Percentiles rank a stretch among this genome's conserved stretches.
Evolutionary conservation across 106 monocot species (phyloP).

Genomic region (Allium fistulosum): DNA sequence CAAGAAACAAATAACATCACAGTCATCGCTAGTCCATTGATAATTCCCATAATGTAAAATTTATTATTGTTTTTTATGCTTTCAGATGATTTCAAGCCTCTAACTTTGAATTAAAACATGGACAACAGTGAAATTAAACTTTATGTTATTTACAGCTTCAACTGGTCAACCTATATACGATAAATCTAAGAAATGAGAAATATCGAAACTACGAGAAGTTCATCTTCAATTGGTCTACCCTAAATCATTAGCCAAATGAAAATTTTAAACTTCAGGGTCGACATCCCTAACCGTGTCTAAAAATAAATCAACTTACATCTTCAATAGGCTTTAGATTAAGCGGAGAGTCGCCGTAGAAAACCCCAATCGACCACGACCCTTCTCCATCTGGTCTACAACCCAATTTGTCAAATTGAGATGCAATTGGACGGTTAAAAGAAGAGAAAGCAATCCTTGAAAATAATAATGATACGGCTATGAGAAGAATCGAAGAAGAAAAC

Average conservation of each 20-base stretch:
- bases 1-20: not conserved
- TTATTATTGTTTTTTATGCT: not conserved
- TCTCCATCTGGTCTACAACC: conserved; percentile 75
- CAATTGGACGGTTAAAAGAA: conserved; percentile 22
- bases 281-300: not conserved
- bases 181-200: too few species aligned
- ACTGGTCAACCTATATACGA: too few species aligned
- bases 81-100: too few species aligned
- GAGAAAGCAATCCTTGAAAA: conserved; percentile 57
- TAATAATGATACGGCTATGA: conserved; percentile 33
- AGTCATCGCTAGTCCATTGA: not conserved
- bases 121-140: too few species aligned
- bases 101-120: too few species aligned
- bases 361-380: conserved; percentile 89
- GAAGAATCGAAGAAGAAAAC: conserved; percentile 17
- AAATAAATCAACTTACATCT: conserved; percentile 2
- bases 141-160: too few species aligned
- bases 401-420: conserved; percentile 2
- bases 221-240: too few species aligned
- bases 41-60: not conserved
- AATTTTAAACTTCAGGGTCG: too few species aligned
- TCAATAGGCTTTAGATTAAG: conserved; percentile 74
- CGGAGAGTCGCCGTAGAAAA: conserved; percentile 82
- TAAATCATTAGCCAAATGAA: too few species aligned
- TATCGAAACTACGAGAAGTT: too few species aligned